Evolutionary conservation across 2,329 filamentous ascomycete genomes (phyloP).

Genomic region (Colletotrichum sidae): DNA sequence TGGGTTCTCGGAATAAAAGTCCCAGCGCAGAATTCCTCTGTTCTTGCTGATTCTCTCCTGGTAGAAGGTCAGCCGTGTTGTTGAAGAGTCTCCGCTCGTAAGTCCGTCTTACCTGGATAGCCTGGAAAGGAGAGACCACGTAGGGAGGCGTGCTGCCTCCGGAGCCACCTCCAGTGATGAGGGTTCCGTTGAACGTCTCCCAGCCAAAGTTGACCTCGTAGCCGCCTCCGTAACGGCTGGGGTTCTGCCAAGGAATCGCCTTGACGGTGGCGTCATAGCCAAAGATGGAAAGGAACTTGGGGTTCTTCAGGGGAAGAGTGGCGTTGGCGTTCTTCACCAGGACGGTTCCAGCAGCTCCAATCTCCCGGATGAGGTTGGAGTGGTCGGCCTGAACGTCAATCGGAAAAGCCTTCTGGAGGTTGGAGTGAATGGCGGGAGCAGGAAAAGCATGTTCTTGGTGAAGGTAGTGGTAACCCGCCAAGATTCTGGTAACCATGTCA

Average conservation of each 20-base stretch:
- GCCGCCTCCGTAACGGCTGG: conserved; percentile 55
- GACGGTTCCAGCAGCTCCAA: conserved; percentile 71
- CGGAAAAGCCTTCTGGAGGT: conserved; percentile 62
- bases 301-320: conserved; percentile 70
- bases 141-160: conserved; percentile 41
- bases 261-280: conserved; percentile 71
- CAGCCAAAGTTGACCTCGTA: conserved; percentile 40
- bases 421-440: conserved; percentile 66
- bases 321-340: conserved; percentile 79
- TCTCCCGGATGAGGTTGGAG: conserved; percentile 21
- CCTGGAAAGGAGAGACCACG: conserved; percentile 59
- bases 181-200: conserved; percentile 61
- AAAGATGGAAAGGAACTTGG: conserved; percentile 66
- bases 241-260: conserved; percentile 30
- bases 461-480: conserved; percentile 68
- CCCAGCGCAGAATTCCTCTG: conserved; percentile 62
- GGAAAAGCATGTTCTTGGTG: conserved; percentile 60
- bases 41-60: conserved; percentile 63
- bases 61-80: no score
- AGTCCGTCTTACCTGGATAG: conserved; percentile 48
- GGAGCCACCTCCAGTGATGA: conserved; percentile 48
- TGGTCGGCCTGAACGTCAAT: conserved; percentile 44
- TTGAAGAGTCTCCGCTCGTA: no score
- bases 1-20: conserved; percentile 63
- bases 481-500: conserved; percentile 71